Evolutionary conservation across 192 early-diverging fungal genomes (phyloP), one percentile per base, ranked within the genome.

Genomic region (Podila epicladia): DNA sequence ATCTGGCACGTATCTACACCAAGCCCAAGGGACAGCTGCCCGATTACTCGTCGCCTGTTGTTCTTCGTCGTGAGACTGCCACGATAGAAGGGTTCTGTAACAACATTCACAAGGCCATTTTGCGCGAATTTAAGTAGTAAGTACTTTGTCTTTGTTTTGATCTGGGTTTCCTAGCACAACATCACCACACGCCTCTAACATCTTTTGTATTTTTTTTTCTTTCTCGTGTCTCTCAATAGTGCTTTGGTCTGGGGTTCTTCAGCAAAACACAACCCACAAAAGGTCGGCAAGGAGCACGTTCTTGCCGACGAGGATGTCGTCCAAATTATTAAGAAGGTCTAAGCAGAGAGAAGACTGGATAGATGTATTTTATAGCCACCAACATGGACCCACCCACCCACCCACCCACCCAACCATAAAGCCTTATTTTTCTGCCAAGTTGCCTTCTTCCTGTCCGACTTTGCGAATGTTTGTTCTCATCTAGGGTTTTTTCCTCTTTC

Each of bases 201-300:
- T 26, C 24, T 12, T 57, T n/a, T 33, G 3, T 11, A 45, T 17
- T 53, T 41, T 24, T 19, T 64, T 20, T 35, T 67, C 13, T 69
- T 37, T 62, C n/a, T 60, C 33, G 62, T 22, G 3, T 67, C 35
- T 60, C 22, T 68, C 7, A 53, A 58, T 64, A 87, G 86, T 87
- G 97, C 94, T 4, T 82, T 97, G 76, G 96, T 99, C 19, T 99
- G 97, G 97, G 98, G 98, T 63, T 85, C 87, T 38, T 96, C 94
- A 12, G 97, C 96, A 59, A 99, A 99, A 87, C 95, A 97, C 84
- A 94, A 96, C 66, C 96, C 96, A 62, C 98, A 99, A 89, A 99
- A 97, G 85, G 98, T 99, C 62, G 97, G 98, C 60, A 94, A 92
- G 72, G 96, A 96, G 62, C 98, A 99, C 73, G 72, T 92, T 20